Percentiles rank a stretch among this genome's conserved stretches.
These are phyloP conservation scores for Hypsizygus marmoreus DNA, from an alignment of 768 basidiomycete species.

Conservation along the genomic window DNA sequence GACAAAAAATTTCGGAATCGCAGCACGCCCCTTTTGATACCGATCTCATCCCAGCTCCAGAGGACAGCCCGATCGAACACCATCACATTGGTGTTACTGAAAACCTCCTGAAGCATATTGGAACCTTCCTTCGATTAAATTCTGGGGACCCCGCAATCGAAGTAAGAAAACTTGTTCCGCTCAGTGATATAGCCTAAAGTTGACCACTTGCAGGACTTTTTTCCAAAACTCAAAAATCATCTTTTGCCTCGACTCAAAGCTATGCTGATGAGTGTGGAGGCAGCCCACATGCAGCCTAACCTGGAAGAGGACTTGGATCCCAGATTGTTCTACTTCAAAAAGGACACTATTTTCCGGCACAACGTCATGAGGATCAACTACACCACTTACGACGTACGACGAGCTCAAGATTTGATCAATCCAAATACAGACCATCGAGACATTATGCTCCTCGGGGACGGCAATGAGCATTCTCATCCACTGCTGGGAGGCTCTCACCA, in stretches of 20 bases:
- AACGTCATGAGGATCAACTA: slow-evolving; percentile 33
- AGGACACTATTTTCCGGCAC: slow-evolving; percentile 24
- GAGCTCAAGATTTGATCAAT: slow-evolving; percentile 35
- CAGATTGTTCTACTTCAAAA: slow-evolving; percentile 9
- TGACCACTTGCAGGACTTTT: slow-evolving; percentile 17
- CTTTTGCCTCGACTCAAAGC: slow-evolving; percentile 23
- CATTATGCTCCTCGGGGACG: slow-evolving; percentile 22
- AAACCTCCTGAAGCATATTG: slow-evolving; percentile 9
- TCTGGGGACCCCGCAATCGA: slow-evolving; percentile 13
- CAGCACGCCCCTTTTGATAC: too few species aligned
- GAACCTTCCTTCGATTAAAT: slow-evolving; percentile 18
- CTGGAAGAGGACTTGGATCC: neutral
- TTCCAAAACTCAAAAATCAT: slow-evolving; percentile 23
- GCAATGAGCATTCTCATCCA: slow-evolving; percentile 1
- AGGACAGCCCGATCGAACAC: slow-evolving; percentile 11
- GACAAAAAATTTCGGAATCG: too few species aligned
- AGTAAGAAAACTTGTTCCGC: slow-evolving; percentile 4
- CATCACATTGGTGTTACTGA: slow-evolving; percentile 11
- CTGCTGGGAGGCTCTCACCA: too few species aligned
- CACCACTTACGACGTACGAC: slow-evolving; percentile 38
- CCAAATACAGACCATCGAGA: slow-evolving; percentile 24
- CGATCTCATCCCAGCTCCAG: slow-evolving; percentile 11
- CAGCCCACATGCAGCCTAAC: slow-evolving; percentile 20
- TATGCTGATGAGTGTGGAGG: slow-evolving; percentile 14
- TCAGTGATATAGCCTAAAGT: neutral